Conservation (phyloP, 106 monocot genomes). For the Dendrobium chrysotoxum region DNA sequence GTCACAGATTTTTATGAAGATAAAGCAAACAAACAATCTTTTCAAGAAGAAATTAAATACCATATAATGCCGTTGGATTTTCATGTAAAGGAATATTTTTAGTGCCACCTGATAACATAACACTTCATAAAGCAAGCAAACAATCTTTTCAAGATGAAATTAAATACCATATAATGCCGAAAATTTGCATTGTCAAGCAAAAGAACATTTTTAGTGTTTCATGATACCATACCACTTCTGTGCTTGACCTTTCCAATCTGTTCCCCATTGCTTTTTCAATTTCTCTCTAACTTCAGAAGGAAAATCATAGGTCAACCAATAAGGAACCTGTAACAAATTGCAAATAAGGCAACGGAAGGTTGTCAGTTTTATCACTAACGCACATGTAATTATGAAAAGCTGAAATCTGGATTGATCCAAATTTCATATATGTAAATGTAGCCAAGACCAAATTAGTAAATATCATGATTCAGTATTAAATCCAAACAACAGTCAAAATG, state of each 20-base stretch:
- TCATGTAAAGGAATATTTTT: no score
- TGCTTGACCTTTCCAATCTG: constrained; percentile 92
- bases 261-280: constrained; percentile 68
- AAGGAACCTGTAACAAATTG: constrained; percentile 51
- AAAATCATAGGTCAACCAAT: constrained; percentile 94
- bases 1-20: no score
- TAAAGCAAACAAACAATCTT: no score
- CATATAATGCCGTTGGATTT: no score
- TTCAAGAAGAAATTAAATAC: no score
- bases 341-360: not conserved
- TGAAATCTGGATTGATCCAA: not conserved
- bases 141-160: not conserved
- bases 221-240: constrained; percentile 75
- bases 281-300: constrained; percentile 68
- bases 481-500: not conserved
- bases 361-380: not conserved
- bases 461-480: not conserved
- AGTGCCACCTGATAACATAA: no score
- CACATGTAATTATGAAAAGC: not conserved
- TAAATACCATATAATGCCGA: not conserved
- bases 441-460: not conserved
- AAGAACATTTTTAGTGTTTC: not conserved
- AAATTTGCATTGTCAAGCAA: not conserved
- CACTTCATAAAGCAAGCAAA: no score
- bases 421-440: not conserved